These are phyloP conservation scores for Crucibulum laeve DNA, from an alignment of 768 basidiomycete genomes.

Conservation along the genomic window DNA sequence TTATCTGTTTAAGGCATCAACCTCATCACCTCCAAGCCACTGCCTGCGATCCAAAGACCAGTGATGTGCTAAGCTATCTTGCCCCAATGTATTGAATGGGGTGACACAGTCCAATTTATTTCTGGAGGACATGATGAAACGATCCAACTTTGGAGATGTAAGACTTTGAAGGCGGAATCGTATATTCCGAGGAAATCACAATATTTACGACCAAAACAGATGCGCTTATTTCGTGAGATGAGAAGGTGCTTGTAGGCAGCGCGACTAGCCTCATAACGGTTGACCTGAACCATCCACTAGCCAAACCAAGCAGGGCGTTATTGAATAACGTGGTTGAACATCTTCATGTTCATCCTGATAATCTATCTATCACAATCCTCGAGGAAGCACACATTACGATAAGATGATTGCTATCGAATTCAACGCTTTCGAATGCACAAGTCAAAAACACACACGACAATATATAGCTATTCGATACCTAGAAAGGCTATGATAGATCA, in stretches of 20 bases:
- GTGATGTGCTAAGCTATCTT: no score
- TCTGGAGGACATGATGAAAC: no score
- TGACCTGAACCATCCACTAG: constrained; percentile 30
- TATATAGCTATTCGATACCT: constrained; percentile 43
- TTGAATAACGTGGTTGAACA: constrained; percentile 37
- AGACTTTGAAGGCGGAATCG: no score
- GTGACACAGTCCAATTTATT: no score
- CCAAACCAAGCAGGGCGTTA: constrained; percentile 19
- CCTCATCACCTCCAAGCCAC: no score
- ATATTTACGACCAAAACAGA: constrained; percentile 17
- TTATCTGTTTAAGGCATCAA: no score
- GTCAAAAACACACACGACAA: constrained; percentile 46
- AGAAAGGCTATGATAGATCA: constrained; percentile 31
- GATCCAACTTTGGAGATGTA: no score
- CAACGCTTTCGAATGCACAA: constrained; percentile 23
- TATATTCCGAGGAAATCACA: no score
- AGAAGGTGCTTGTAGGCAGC: constrained; percentile 29
- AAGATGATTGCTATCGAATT: constrained; percentile 16
- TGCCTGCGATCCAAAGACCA: no score
- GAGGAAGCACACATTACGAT: constrained; percentile 31
- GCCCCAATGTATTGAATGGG: no score
- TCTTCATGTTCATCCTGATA: constrained; percentile 42
- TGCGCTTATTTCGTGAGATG: constrained; percentile 34
- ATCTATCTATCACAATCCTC: constrained; percentile 34
- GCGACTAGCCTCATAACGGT: constrained; percentile 28